These are phyloP conservation scores for Monosporozyma siamensis DNA, from an alignment of 805 yeast genomes.

Conservation along the genomic window DNA sequence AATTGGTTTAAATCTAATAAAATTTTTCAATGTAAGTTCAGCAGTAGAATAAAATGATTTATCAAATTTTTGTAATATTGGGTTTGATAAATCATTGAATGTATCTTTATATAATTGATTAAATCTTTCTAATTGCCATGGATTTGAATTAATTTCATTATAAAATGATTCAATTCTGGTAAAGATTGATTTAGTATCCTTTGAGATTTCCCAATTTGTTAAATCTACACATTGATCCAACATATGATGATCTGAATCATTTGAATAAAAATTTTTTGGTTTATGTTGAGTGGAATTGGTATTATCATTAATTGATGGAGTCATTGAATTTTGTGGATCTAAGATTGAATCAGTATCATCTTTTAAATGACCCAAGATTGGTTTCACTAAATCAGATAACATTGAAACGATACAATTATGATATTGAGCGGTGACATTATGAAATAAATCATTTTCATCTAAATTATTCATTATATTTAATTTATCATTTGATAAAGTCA, in stretches of 20 bases:
- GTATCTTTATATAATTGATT: conserved; percentile 4
- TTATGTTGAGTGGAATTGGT: neutral
- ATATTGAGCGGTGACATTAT: conserved; percentile 3
- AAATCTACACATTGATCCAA: conserved; percentile 10
- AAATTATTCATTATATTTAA: conserved; percentile 6
- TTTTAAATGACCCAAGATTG: conserved; percentile 9
- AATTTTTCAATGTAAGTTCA: conserved; percentile 6
- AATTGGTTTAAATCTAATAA: conserved; percentile 7
- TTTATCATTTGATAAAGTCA: conserved; percentile 9
- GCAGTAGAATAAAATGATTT: conserved; percentile 12
- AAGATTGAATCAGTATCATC: neutral
- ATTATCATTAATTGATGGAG: no score
- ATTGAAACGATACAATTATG: conserved; percentile 11
- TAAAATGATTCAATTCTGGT: conserved; percentile 9
- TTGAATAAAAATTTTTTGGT: conserved; percentile 1
- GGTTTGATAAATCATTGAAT: conserved; percentile 1
- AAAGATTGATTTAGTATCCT: conserved; percentile 7
- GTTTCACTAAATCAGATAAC: conserved; percentile 6
- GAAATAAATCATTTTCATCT: conserved; percentile 7
- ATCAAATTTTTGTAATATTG: conserved; percentile 7
- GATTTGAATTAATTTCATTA: conserved; percentile 9
- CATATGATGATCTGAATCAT: conserved; percentile 2
- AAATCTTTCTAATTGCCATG: conserved; percentile 15
- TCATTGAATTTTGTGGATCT: neutral
- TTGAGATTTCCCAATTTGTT: conserved; percentile 4